Evolutionary conservation across 805 yeast genomes (phyloP), one percentile per base, ranked within the genome.

Genomic region (Saccharomycopsis fodiens): DNA sequence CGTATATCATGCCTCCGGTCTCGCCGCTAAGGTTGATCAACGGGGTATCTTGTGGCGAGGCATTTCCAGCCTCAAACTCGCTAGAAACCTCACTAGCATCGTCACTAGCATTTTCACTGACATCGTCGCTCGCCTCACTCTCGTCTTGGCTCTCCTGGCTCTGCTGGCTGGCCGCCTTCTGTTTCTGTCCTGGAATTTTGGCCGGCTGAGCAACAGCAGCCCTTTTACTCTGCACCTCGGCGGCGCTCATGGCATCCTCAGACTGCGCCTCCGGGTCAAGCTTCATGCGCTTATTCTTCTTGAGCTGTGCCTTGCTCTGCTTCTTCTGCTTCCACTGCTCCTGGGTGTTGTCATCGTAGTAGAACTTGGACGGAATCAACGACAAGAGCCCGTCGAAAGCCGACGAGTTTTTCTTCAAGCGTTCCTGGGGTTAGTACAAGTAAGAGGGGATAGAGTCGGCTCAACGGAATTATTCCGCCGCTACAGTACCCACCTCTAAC

Each of bases 321-420:
- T 87, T 86, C 67, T 79, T 85, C 55, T 81, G 82, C 55, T 82
- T 80, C 97, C 97, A 89, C 64, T 91, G 97, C 43, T 82, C 81
- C 56, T 82, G 79, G 2, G 91, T 82, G 48, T 85, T 91, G 34
- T 85, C 96, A 61, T 89, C 96, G 60, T 85, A 88, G 61, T 91
- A 91, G 59, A 83, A 88, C 59, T 88, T 87, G 2, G 97, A 95
- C 2, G 97, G 97, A 48, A 91, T 89, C 62, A 91, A 68, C 17
- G 96, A 86, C 48, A 91, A 69, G 43, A 91, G 68, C 20, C 97
- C 95, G 59, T 85, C 86, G 61, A 91, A 91, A 3, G 96, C 87
- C 42, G 78, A 68, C 12, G 93, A 79, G 59, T 83, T 88, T 27
- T 78, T 77, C 63, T 83, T 79, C 55, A 85, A 73, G 54, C 95